These are phyloP conservation scores for Candida lessepsii DNA, from an alignment of 805 yeast species.

Conservation along the genomic window DNA sequence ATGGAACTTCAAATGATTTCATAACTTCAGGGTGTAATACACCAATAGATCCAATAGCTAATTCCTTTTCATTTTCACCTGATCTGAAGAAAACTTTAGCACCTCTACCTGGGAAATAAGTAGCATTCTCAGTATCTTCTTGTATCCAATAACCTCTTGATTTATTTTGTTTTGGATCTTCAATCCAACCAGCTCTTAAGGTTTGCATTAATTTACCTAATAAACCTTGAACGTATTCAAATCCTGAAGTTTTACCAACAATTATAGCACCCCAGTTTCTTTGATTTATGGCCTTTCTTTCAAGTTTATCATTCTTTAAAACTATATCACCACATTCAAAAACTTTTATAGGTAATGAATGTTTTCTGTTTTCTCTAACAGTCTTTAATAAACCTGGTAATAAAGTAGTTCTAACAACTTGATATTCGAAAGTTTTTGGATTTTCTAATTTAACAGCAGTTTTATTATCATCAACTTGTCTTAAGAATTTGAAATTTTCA, in stretches of 20 bases:
- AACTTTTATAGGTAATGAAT: constrained; percentile 89
- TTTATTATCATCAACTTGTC: constrained; percentile 68
- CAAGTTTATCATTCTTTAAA: constrained; percentile 72
- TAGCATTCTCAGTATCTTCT: constrained; percentile 61
- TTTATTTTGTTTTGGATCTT: constrained; percentile 48
- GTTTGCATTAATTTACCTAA: constrained; percentile 95
- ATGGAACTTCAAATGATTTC: constrained; percentile 82
- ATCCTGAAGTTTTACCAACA: constrained; percentile 94
- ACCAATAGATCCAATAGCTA: constrained; percentile 80
- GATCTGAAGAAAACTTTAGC: constrained; percentile 80
- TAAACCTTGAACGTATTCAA: constrained; percentile 91
- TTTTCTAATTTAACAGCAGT: constrained; percentile 87
- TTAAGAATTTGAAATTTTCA: constrained; percentile 89
- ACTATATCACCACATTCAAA: constrained; percentile 96
- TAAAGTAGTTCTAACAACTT: constrained; percentile 93
- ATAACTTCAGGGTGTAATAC: constrained; percentile 95
- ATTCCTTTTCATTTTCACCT: constrained; percentile 53
- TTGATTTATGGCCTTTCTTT: constrained; percentile 88
- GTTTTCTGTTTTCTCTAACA: constrained; percentile 92
- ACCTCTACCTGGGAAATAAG: constrained; percentile 97
- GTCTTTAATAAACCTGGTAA: constrained; percentile 95
- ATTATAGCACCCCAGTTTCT: constrained; percentile 93
- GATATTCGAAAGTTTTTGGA: constrained; percentile 95
- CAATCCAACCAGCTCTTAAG: constrained; percentile 83
- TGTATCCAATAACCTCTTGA: constrained; percentile 85